Conservation (phyloP, 352 stramenopile species). For the Phytophthora kernoviae region DNA sequence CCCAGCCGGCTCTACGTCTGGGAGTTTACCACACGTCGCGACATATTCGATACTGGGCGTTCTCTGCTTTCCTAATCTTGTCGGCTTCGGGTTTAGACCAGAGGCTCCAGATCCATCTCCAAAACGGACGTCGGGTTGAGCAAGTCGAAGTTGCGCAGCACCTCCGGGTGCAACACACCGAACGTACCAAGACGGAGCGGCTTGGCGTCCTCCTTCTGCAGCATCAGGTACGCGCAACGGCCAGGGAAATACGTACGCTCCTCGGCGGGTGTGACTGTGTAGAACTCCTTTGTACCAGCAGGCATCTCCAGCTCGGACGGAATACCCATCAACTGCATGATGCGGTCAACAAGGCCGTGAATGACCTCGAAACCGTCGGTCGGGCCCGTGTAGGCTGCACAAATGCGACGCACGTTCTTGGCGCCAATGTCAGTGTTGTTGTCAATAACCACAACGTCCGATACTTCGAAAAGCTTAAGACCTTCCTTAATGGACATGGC, state of each 20-base stretch:
- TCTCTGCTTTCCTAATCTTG: slow-evolving; percentile 19
- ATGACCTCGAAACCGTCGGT: slow-evolving; percentile 99
- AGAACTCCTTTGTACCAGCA: slow-evolving; percentile 73
- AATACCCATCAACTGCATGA: slow-evolving; percentile 98
- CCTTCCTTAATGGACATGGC: slow-evolving; percentile 95
- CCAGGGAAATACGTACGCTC: slow-evolving; percentile 95
- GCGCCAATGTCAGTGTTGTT: slow-evolving; percentile 93
- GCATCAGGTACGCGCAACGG: slow-evolving; percentile 94
- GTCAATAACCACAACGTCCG: slow-evolving; percentile 98
- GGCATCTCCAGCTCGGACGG: slow-evolving; percentile 71
- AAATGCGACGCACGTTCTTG: slow-evolving; percentile 95
- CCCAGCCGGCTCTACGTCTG: slow-evolving; percentile 11
- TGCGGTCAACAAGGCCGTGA: slow-evolving; percentile 98
- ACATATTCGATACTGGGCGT: slow-evolving; percentile 9
- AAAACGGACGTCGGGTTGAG: slow-evolving; percentile 96
- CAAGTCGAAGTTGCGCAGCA: slow-evolving; percentile 98
- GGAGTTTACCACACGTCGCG: slow-evolving; percentile 23
- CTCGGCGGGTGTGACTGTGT: slow-evolving; percentile 67
- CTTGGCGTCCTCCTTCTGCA: slow-evolving; percentile 78
- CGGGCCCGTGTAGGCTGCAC: slow-evolving; percentile 96
- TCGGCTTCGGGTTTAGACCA: slow-evolving; percentile 84
- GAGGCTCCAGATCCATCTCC: slow-evolving; percentile 98
- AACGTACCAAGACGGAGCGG: slow-evolving; percentile 93
- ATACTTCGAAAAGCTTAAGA: slow-evolving; percentile 99
- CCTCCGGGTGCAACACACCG: slow-evolving; percentile 98